Evolutionary conservation across 495 filamentous ascomycete species (phyloP), one percentile per base, ranked within the genome.

Genomic region (Letharia columbiana): DNA sequence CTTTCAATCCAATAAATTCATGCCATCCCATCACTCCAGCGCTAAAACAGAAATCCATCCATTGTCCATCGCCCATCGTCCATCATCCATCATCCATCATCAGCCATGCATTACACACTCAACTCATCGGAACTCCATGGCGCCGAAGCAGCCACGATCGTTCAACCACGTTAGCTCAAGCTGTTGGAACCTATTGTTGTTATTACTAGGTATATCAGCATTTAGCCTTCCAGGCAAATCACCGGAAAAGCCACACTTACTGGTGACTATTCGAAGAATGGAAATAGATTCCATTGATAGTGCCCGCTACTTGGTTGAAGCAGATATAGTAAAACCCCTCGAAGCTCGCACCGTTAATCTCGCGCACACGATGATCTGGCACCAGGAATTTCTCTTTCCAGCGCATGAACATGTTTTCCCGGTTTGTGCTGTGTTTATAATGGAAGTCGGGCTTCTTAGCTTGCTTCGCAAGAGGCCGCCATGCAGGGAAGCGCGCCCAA

Each of bases 371-470:
- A 75, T 99, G 95, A 71, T 98, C 91, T 13, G 95, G 95, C 5
- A 99, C 95, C 11, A 99, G 82, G 73, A 99, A 99, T 70, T 95
- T 90, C 75, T 99, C 95, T 74, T 99, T 99, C 95, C 95, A 99
- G 60, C 95, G 86, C 95, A 99, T 99, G 75, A 98, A 99, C 28
- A 99, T 87, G 73, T 97, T 87, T 70, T 97, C 92, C 63, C 86
- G 82, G 73, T 96, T 88, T 45, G 81, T 79, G 71, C 82, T 85
- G 68, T 87, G 84, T 66, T 85, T 83, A 68, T 84, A 84, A 31
- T 84, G 86, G 69, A 91, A 85, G 72, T 93, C 88, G n/a, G 84
- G 82, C 70, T 87, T 87, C 68, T 87, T 90, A 18, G 90, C 88
- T 70, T 89, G 89, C 71, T 86, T 86, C 28, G 84, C 84, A 57